phyloP scores from a whole-genome alignment of 345 rosid genomes.

The Gossypium sturtianum region DNA sequence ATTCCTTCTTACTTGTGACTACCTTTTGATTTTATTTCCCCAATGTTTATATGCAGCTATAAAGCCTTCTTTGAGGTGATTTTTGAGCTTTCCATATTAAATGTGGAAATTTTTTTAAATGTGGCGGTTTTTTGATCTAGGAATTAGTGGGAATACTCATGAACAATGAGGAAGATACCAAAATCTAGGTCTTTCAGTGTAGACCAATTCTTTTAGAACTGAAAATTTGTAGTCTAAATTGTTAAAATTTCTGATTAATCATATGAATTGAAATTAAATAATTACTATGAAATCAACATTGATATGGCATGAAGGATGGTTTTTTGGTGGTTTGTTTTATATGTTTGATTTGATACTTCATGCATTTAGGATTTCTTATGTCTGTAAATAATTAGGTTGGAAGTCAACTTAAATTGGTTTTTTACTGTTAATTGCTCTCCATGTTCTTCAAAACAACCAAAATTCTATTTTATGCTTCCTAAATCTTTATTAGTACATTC shows the following conservation, averaged over 20 bases:
- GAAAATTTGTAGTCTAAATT: neutral
- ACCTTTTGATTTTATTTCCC: neutral
- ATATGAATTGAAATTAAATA: neutral
- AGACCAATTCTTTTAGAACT: neutral
- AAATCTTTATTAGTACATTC: neutral
- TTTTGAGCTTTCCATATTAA: neutral
- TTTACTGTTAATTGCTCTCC: neutral
- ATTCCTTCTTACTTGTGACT: conserved; percentile 13
- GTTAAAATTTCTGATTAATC: neutral
- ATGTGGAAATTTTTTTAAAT: neutral
- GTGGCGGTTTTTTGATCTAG: neutral
- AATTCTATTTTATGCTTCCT: neutral
- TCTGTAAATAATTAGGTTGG: neutral
- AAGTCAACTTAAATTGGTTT: neutral
- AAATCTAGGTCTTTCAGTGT: neutral
- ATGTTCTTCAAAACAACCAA: neutral
- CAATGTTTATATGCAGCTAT: neutral
- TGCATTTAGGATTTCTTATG: neutral
- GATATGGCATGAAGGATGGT: neutral
- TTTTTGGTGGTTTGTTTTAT: neutral
- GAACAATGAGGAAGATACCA: neutral
- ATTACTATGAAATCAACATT: neutral
- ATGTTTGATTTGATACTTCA: neutral
- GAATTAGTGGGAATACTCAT: neutral
- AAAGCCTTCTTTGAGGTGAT: neutral